A percentile compares a stretch with the other conserved stretches of the same genome.
Evolutionary conservation across 2,329 filamentous ascomycete species (phyloP).

Genomic region (Alternaria conjuncta): DNA sequence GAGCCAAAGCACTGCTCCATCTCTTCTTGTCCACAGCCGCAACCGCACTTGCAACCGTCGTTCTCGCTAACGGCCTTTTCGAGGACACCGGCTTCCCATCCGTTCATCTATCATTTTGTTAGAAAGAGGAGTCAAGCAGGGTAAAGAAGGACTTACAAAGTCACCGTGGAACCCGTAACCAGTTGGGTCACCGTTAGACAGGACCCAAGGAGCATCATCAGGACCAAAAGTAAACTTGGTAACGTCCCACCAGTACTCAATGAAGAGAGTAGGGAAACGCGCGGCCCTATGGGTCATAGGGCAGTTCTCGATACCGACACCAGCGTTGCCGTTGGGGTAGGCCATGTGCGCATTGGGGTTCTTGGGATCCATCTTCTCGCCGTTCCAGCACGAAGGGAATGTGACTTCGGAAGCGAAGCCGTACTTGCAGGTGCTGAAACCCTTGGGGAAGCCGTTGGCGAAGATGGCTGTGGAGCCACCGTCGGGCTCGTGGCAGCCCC

Average conservation of each 20-base stretch:
- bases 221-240: slow-evolving; percentile 42
- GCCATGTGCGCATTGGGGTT: slow-evolving; percentile 48
- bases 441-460: slow-evolving; percentile 44
- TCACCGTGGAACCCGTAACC: slow-evolving; percentile 48
- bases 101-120: slow-evolving; percentile 30
- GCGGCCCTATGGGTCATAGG: slow-evolving; percentile 38
- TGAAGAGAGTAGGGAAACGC: slow-evolving; percentile 48
- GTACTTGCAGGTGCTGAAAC: slow-evolving; percentile 46
- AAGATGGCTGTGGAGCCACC: slow-evolving; percentile 33
- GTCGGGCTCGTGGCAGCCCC: slow-evolving; percentile 39
- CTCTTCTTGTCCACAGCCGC: slow-evolving; percentile 43
- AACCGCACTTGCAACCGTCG: slow-evolving; percentile 48
- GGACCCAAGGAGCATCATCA: slow-evolving; percentile 41
- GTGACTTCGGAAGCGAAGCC: slow-evolving; percentile 45
- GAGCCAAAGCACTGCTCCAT: slow-evolving; percentile 48
- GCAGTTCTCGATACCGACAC: slow-evolving; percentile 43
- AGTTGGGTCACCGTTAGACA: slow-evolving; percentile 47
- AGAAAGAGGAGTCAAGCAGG: not conserved
- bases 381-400: slow-evolving; percentile 50
- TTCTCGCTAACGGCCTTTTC: slow-evolving; percentile 41
- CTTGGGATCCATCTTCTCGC: slow-evolving; percentile 39
- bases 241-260: slow-evolving; percentile 50
- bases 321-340: slow-evolving; percentile 41
- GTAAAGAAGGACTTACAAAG: slow-evolving; percentile 26
- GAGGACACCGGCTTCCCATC: slow-evolving; percentile 47